These are phyloP conservation scores for Agaricus sinodeliciosus DNA, from an alignment of 768 basidiomycete species.

Conservation along the genomic window DNA sequence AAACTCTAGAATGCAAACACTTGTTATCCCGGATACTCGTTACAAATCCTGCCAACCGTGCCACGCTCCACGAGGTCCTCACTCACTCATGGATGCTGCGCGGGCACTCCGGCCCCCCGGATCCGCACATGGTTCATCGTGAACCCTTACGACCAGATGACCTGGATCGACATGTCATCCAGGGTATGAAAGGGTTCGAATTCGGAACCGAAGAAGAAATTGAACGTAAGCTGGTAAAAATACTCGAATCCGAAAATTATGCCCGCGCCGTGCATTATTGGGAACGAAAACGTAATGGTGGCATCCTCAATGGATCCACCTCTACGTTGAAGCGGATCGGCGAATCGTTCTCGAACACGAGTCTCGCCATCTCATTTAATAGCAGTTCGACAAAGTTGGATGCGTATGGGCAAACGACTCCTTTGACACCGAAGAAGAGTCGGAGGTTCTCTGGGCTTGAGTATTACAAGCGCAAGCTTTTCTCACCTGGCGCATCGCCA, in stretches of 20 bases:
- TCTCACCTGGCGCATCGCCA: slow-evolving; percentile 52
- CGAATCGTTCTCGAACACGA: slow-evolving; percentile 60
- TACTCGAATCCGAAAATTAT: slow-evolving; percentile 79
- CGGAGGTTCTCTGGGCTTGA: slow-evolving; percentile 95
- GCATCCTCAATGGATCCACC: slow-evolving; percentile 29
- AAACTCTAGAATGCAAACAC: slow-evolving; percentile 79
- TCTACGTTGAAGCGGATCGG: slow-evolving; percentile 37
- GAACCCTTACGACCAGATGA: slow-evolving; percentile 88
- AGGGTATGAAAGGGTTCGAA: slow-evolving; percentile 93
- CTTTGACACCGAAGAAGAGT: slow-evolving; percentile 54
- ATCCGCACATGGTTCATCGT: slow-evolving; percentile 80
- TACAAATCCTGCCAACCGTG: slow-evolving; percentile 82
- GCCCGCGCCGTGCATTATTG: slow-evolving; percentile 65
- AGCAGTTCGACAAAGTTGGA: slow-evolving; percentile 37
- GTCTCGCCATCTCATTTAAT: slow-evolving; percentile 61
- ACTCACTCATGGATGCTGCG: slow-evolving; percentile 90
- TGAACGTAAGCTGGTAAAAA: slow-evolving; percentile 58
- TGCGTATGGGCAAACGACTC: slow-evolving; percentile 24
- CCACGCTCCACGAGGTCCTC: slow-evolving; percentile 79
- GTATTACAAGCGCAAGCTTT: slow-evolving; percentile 87
- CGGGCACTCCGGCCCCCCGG: slow-evolving; percentile 74
- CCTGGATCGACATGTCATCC: slow-evolving; percentile 79
- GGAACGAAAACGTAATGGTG: slow-evolving; percentile 58
- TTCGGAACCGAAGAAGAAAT: slow-evolving; percentile 90
- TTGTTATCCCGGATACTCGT: slow-evolving; percentile 93